These are phyloP conservation scores for Barnettozyma vustinii DNA, from an alignment of 805 yeast genomes.

Conservation along the genomic window DNA sequence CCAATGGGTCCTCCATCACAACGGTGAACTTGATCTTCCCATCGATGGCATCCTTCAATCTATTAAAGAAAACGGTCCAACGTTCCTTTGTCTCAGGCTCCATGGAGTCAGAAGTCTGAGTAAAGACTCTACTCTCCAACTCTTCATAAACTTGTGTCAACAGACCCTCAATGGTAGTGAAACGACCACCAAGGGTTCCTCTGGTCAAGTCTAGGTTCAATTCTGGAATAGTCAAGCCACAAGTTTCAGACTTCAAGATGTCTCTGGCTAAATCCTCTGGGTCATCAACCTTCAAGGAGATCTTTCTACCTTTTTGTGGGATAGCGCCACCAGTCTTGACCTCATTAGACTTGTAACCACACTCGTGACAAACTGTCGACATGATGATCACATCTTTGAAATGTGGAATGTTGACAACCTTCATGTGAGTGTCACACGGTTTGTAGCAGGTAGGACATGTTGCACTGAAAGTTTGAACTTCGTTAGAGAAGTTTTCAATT, in stretches of 20 bases:
- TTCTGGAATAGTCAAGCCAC: conserved; percentile 83
- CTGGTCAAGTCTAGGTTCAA: conserved; percentile 84
- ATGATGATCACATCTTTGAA: conserved; percentile 95
- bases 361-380: conserved; percentile 88
- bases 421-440: conserved; percentile 91
- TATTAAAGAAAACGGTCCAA: conserved; percentile 77
- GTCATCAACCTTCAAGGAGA: conserved; percentile 73
- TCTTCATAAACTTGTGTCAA: conserved; percentile 86
- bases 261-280: conserved; percentile 90
- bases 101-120: conserved; percentile 90
- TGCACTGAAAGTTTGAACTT: conserved; percentile 89
- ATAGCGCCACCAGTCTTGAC: conserved; percentile 98
- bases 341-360: conserved; percentile 96
- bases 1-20: conserved; percentile 89
- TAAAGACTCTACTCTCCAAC: conserved; percentile 75
- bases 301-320: conserved; percentile 76
- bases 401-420: conserved; percentile 93
- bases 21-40: conserved; percentile 84
- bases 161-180: conserved; percentile 94
- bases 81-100: conserved; percentile 66
- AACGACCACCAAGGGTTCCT: conserved; percentile 97
- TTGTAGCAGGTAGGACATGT: conserved; percentile 86
- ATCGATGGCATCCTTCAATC: conserved; percentile 68
- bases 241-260: conserved; percentile 89
- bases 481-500: conserved; percentile 80